Evolutionary conservation across 2,329 filamentous ascomycete genomes (phyloP).

Genomic region (Hansfordia pulvinata): DNA sequence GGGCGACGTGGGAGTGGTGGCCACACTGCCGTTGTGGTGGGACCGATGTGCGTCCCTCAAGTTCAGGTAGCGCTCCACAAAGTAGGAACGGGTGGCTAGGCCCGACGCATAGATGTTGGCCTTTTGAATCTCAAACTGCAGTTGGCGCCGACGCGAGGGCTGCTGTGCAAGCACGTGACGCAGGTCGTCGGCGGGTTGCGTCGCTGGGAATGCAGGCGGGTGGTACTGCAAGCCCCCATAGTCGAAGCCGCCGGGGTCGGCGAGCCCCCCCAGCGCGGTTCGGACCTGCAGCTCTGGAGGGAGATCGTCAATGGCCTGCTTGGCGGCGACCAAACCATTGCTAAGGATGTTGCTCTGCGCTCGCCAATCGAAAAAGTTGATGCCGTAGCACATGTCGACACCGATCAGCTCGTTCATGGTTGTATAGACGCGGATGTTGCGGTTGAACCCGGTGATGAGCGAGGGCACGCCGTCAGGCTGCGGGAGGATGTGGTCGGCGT

Average conservation of each 20-base stretch:
- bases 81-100: conserved; percentile 67
- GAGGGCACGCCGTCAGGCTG: conserved; percentile 59
- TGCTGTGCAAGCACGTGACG: conserved; percentile 34
- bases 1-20: conserved; percentile 20
- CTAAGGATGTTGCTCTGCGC: conserved; percentile 63
- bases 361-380: conserved; percentile 63
- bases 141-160: conserved; percentile 33
- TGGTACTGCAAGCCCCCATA: conserved; percentile 36
- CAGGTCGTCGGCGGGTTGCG: conserved; percentile 33
- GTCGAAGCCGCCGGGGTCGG: conserved; percentile 17
- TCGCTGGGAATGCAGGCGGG: conserved; percentile 32
- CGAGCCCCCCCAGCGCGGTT: conserved; percentile 22
- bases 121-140: conserved; percentile 84
- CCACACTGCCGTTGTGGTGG: conserved; percentile 24
- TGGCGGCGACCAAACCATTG: conserved; percentile 57
- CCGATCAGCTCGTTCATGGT: conserved; percentile 69
- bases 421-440: conserved; percentile 63
- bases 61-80: conserved; percentile 76
- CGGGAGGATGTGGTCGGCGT: conserved; percentile 52
- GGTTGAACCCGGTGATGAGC: conserved; percentile 66
- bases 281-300: conserved; percentile 55
- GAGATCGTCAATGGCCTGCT: conserved; percentile 51
- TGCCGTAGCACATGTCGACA: conserved; percentile 73
- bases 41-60: conserved; percentile 53
- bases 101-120: conserved; percentile 79